Evolutionary conservation across 441 rosid species (phyloP), one percentile per base, ranked within the genome.

Genomic region (Erysimum pusillum): DNA sequence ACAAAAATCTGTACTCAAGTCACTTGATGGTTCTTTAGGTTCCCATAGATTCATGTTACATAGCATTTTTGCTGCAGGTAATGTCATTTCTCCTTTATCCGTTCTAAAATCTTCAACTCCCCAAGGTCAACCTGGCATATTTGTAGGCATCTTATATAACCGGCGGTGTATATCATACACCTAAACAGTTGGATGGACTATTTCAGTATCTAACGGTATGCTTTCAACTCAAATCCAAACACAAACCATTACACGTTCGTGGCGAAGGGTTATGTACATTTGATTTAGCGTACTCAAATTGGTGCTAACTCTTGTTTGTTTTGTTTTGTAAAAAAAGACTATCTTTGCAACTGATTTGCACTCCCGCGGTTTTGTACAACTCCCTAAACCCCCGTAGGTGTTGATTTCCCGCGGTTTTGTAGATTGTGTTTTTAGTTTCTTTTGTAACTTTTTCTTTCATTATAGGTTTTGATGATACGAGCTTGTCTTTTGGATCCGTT

Each of bases 21-120:
- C 32, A 7, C 31, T 60, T 67, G 25, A 38, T 74, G 62, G 57
- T 74, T 58, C 52, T 84, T 68, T 85, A 96, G 97, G 92, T 96
- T 69, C 98, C 99, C 61, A 88, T 93, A 75, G 99, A 93, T 78
- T 93, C 94, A 15, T 93, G 97, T 81, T 96, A 85, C 83, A 80
- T 96, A 17, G 96, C 99, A 56, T 93, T 93, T 84, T 83, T 96
- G 66, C 99, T 90, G 87, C 99, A 96, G 97, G 99, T 91, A 42
- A 20, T 62, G 20, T 8, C 51, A 62, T 62, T 41, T 62, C 34
- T 41, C 36, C 8, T 41, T n/a, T 15, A 28, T 28, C 28, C 13
- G 9, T 28, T 28, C 9, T 13, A 54, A 2, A 59, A 5, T 42
- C 22, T 63, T 62, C 41, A 53, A 41, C 67, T 38, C 53, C 74